Base-by-base conservation (phyloP, 805 yeast species). In the Phaffomyces thermotolerans region DNA sequence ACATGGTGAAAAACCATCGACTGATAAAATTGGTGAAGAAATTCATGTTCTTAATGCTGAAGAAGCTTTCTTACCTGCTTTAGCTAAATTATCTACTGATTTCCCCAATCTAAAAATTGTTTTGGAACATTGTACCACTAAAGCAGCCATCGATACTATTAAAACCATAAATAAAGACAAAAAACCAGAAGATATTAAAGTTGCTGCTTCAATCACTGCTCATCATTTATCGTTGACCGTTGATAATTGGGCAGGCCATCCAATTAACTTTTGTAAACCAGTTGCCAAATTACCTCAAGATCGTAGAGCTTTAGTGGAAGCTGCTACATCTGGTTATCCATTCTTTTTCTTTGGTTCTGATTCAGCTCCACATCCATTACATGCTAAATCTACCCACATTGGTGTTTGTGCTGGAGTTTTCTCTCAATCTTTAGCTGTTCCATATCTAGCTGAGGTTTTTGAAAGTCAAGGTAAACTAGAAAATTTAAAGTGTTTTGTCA, bases 361-460 rank as follows among this genome's bases (percentile, higher is more conserved):
- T 63, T 87, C 96, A 20, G 99, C 99, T 27, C 99, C 99, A 23
- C 99, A 93, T 62, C 95, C 96, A 8, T 58, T 86, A 23, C 76
- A 76, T 49, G 80, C 80, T 47, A 95, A 95, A 64, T 72, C 86
- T 23, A 81, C 75, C 48, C 88, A 79, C 52, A 68, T 71, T 32
- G 91, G 90, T 20, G 97, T 91, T 15, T 88, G 97, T 57, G 99
- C 99, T n/a, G 99, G 99, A 58, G 96, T 93, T 8, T 93, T 76
- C 65, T 86, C 98, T 2, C 99, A 93, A 63, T 75, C 86, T 20
- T 77, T 77, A 53, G 95, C 84, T 2, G 64, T 93, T 17, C 71
- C 89, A 8, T 93, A 91, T 52, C 67, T 93, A 24, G 97, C 98
- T 3, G 84, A 90, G 62, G 77, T 85, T 1, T 93, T 95, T 57